Evolutionary conservation across 257 asterid species (phyloP).

Genomic region (Fraxinus quadrangulata): DNA sequence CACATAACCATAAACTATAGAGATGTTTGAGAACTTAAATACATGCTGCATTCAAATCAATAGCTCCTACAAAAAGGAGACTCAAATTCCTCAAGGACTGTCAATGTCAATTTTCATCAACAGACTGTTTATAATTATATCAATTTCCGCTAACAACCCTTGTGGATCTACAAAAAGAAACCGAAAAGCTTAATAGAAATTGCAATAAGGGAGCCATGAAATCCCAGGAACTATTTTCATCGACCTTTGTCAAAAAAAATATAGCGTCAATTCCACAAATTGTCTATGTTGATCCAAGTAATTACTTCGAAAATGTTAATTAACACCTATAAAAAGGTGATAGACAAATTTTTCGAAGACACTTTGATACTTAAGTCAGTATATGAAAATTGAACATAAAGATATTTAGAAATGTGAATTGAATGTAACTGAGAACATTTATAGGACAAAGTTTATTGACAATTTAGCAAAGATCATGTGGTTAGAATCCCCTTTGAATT

Average conservation of each 20-base stretch:
- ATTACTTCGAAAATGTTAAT: neutral
- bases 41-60: no score
- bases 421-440: neutral
- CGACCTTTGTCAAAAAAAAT: neutral
- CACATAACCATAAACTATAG: neutral
- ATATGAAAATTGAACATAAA: neutral
- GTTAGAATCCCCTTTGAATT: neutral
- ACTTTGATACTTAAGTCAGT: neutral
- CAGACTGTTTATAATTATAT: no score
- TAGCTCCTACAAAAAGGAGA: no score
- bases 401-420: neutral
- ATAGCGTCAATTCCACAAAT: neutral
- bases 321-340: neutral
- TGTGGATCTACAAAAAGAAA: no score
- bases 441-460: neutral
- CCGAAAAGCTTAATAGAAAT: no score
- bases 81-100: no score
- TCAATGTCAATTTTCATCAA: no score
- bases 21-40: no score
- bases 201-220: no score
- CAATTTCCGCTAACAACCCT: no score
- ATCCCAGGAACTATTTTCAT: no score
- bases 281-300: neutral
- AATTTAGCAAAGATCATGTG: neutral
- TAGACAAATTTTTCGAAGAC: neutral